Conservation (phyloP, 2,329 filamentous ascomycete genomes). For the Pseudogymnoascus sp. region DNA sequence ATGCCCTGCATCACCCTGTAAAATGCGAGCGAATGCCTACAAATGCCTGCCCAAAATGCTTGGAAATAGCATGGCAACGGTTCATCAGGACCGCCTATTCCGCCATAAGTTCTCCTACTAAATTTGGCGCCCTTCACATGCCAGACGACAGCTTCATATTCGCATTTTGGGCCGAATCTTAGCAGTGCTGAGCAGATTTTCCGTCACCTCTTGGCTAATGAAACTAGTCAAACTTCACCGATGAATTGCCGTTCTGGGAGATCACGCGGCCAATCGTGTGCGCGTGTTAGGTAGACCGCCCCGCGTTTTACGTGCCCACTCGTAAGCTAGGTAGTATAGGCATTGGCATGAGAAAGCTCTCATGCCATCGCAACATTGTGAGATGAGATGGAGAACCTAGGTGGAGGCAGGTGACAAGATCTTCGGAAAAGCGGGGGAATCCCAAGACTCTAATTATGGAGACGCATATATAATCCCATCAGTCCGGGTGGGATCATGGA, state of each 20-base stretch:
- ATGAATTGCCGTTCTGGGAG: neutral
- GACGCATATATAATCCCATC: neutral
- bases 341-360: neutral
- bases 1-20: neutral
- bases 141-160: neutral
- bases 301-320: neutral
- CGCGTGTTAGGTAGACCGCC: neutral
- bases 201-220: neutral
- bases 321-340: neutral
- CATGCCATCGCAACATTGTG: no score
- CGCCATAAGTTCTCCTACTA: neutral
- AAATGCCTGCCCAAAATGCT: neutral
- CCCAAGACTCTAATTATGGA: neutral
- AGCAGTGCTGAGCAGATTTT: neutral
- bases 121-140: neutral
- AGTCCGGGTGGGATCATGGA: neutral
- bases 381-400: neutral
- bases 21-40: neutral
- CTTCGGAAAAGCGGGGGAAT: neutral
- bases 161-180: neutral
- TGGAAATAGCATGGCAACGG: neutral
- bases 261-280: neutral
- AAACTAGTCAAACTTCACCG: neutral
- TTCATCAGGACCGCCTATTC: neutral
- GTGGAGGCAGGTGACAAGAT: neutral